Conservation (phyloP, 129 eudicot species). For the Lonicera japonica region DNA sequence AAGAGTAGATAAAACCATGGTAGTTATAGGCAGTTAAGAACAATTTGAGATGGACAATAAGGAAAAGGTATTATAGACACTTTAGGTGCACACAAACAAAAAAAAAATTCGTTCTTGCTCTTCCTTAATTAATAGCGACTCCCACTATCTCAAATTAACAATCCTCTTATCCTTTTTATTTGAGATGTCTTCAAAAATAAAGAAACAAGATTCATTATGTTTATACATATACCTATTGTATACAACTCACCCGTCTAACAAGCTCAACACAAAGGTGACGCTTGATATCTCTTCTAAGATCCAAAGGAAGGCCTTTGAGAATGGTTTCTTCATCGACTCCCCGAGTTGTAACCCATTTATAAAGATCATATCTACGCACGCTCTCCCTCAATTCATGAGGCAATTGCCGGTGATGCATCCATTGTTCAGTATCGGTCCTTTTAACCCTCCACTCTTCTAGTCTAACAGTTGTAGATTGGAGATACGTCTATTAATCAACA, state of each 20-base stretch:
- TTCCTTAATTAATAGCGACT: too few species aligned
- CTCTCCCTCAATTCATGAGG: constrained; percentile 60
- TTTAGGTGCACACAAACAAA: too few species aligned
- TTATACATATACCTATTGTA: too few species aligned
- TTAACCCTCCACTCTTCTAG: constrained; percentile 73
- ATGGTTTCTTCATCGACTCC: constrained; percentile 68
- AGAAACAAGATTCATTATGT: too few species aligned
- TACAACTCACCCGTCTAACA: constrained; percentile 57
- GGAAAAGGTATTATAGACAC: too few species aligned
- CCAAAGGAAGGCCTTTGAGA: constrained; percentile 50
- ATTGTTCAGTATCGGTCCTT: constrained; percentile 61
- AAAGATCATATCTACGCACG: constrained; percentile 53
- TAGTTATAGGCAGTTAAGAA: too few species aligned
- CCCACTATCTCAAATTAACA: too few species aligned
- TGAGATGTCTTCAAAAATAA: too few species aligned
- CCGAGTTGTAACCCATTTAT: constrained; percentile 59
- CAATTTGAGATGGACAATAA: too few species aligned
- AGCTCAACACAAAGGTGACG: constrained; percentile 70
- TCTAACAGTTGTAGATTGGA: constrained; percentile 59
- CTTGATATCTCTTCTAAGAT: constrained; percentile 71
- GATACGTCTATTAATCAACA: constrained; percentile 40
- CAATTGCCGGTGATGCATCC: constrained; percentile 77
- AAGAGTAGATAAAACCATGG: too few species aligned
- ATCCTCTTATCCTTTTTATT: too few species aligned
- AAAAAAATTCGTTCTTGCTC: too few species aligned